Evolutionary conservation across 495 filamentous ascomycete genomes (phyloP), one percentile per base, ranked within the genome.

Genomic region (Neurospora africana): DNA sequence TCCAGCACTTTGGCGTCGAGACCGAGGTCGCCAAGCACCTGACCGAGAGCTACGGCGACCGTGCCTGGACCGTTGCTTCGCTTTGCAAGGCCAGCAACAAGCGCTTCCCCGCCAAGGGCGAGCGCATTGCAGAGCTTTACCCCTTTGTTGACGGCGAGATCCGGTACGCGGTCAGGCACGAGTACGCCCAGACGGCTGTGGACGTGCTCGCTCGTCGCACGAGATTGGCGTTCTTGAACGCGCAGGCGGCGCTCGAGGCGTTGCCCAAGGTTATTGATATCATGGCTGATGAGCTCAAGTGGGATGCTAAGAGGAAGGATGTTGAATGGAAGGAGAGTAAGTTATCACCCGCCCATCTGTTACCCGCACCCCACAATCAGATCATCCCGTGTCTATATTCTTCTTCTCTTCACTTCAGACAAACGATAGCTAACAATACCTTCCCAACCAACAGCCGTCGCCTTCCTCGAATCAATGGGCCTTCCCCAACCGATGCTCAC

Each of bases 111-210:
- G 90, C 95, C 13, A 88, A 95, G 40, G 95, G 95, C 36, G 87
- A 91, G 79, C 91, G 93, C 69, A 89, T 99, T 67, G 90, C 91
- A 4, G 74, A 85, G 21, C 85, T 97, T 44, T 98, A 98, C 81
- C 95, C 95, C 33, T 99, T 96, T 79, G 86, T 99, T n/a, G 95
- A 98, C 78, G 95, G 95, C 68, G 95, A 99, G 82, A 87, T 99
- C 35, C 88, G 94, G 39, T 99, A 98, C 76, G 93, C 93, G 23
- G 87, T 97, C 38, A 83, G 90, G 30, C 90, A 97, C 80, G 95
- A 99, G 82, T 97, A 97, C 75, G 95, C 95, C 13, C 93, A 98
- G 81, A 98, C 94, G 23, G 93, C 94, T 3, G 91, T 93, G 13
- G 95, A 99, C 79, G 91, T 98, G 27, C 83, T 99, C 27, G 95